Evolutionary conservation across 768 basidiomycete species (phyloP).

Genomic region (Coprinellus aureogranulatus): DNA sequence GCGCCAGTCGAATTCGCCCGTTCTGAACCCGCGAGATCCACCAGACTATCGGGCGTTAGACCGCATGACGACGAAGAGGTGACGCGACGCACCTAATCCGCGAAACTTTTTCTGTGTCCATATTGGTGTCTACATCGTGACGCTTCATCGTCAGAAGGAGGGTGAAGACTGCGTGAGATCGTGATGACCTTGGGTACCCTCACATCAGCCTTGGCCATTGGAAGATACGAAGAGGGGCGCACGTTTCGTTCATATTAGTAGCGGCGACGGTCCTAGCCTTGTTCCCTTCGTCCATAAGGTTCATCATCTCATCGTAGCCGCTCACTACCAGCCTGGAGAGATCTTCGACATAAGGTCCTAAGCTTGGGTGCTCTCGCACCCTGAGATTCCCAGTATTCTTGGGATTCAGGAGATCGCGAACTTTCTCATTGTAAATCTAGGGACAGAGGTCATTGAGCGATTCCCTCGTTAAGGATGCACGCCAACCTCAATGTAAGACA

Average conservation of each 20-base stretch:
- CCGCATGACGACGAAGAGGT: neutral
- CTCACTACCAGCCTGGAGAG: conserved; percentile 89
- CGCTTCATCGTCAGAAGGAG: conserved; percentile 90
- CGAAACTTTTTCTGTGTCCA: conserved; percentile 98
- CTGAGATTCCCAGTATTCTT: conserved; percentile 95
- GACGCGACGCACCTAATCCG: conserved; percentile 70
- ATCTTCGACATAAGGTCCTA: conserved; percentile 98
- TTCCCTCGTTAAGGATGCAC: neutral
- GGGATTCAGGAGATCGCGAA: conserved; percentile 94
- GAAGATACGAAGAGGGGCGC: conserved; percentile 26
- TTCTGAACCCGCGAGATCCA: conserved; percentile 96
- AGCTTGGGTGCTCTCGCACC: conserved; percentile 94
- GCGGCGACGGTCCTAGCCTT: conserved; percentile 98
- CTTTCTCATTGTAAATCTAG: conserved; percentile 96
- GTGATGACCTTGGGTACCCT: conserved; percentile 64
- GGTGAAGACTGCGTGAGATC: conserved; percentile 98
- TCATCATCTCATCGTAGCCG: conserved; percentile 96
- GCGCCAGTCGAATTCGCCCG: conserved; percentile 97
- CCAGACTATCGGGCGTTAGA: conserved; percentile 51
- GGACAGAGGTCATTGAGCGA: neutral
- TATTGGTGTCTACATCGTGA: conserved; percentile 77
- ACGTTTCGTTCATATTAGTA: conserved; percentile 99
- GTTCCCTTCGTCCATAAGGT: conserved; percentile 99
- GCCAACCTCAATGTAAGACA: conserved; percentile 92
- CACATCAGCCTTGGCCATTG: neutral